Evolutionary conservation across 163 green algal genomes (phyloP).

Genomic region (Dunaliella salina): DNA sequence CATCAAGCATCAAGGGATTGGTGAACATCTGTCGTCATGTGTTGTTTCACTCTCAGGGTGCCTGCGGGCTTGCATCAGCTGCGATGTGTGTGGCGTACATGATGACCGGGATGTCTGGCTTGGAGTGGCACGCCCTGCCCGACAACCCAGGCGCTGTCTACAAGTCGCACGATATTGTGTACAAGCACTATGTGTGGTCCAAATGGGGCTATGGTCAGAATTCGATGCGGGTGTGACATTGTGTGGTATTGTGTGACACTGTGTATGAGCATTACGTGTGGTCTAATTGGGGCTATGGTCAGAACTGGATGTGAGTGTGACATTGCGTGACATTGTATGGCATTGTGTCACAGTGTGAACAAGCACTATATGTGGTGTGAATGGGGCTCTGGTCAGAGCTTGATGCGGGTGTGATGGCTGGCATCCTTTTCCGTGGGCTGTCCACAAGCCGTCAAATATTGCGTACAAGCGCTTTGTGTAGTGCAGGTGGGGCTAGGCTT

Average conservation of each 20-base stretch:
- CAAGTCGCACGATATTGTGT: conserved; percentile 34
- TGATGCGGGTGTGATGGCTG: neutral
- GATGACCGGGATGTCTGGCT: conserved; percentile 36
- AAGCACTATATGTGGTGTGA: neutral
- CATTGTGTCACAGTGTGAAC: neutral
- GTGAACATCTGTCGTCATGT: no score
- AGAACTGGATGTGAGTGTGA: conserved; percentile 28
- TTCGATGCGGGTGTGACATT: conserved; percentile 30
- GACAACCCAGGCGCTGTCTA: conserved; percentile 45
- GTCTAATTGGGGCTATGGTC: conserved; percentile 42
- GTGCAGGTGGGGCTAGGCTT: no score
- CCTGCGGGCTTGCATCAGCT: conserved; percentile 12
- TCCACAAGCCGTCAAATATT: no score
- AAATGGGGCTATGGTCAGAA: conserved; percentile 40
- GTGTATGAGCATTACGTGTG: conserved; percentile 37
- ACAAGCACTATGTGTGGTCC: conserved; percentile 37
- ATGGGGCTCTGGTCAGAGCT: neutral
- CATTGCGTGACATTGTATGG: neutral
- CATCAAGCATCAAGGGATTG: no score
- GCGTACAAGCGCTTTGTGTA: no score
- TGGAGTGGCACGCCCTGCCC: conserved; percentile 28
- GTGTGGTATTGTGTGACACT: conserved; percentile 27
- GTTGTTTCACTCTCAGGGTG: neutral
- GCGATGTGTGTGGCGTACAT: conserved; percentile 30
- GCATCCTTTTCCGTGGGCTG: no score